Conservation (phyloP, 768 basidiomycete genomes). For the Amanita polypyramis region DNA sequence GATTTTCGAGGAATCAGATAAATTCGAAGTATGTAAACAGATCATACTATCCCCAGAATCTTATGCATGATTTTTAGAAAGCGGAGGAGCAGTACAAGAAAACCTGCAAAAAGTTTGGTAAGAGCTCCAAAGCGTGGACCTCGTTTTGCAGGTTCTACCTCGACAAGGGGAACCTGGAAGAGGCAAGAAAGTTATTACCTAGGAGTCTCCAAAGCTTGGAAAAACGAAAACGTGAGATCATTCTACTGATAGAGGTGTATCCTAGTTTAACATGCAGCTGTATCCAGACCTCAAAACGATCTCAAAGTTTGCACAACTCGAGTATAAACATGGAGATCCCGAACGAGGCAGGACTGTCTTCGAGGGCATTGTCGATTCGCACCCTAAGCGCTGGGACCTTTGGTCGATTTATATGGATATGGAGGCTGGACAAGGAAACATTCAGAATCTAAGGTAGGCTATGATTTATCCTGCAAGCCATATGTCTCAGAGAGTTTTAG, state of each 20-base stretch:
- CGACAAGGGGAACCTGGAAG: slow-evolving; percentile 59
- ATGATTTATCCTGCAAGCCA: neutral
- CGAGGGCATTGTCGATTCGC: slow-evolving; percentile 92
- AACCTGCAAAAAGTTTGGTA: slow-evolving; percentile 89
- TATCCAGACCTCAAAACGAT: slow-evolving; percentile 85
- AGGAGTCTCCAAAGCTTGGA: slow-evolving; percentile 85
- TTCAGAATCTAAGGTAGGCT: slow-evolving; percentile 65
- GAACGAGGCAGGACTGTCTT: slow-evolving; percentile 95
- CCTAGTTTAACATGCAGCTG: neutral
- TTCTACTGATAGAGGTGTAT: neutral
- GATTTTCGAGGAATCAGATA: slow-evolving; percentile 78
- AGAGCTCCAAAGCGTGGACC: slow-evolving; percentile 92
- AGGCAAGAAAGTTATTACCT: slow-evolving; percentile 77
- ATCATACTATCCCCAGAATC: neutral
- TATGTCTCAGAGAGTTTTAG: slow-evolving; percentile 25
- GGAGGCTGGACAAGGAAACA: slow-evolving; percentile 73
- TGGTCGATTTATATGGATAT: slow-evolving; percentile 98
- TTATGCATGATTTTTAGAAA: slow-evolving; percentile 37
- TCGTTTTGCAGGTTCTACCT: slow-evolving; percentile 78
- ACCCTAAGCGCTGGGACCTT: slow-evolving; percentile 90
- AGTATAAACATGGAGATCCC: slow-evolving; percentile 89
- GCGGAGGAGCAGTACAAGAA: slow-evolving; percentile 88
- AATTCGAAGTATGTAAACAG: slow-evolving; percentile 48
- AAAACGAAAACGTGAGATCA: slow-evolving; percentile 79
- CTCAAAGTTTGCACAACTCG: slow-evolving; percentile 87